These are phyloP conservation scores for Larix sibirica DNA, from an alignment of 83 land plant species.

Conservation along the genomic window DNA sequence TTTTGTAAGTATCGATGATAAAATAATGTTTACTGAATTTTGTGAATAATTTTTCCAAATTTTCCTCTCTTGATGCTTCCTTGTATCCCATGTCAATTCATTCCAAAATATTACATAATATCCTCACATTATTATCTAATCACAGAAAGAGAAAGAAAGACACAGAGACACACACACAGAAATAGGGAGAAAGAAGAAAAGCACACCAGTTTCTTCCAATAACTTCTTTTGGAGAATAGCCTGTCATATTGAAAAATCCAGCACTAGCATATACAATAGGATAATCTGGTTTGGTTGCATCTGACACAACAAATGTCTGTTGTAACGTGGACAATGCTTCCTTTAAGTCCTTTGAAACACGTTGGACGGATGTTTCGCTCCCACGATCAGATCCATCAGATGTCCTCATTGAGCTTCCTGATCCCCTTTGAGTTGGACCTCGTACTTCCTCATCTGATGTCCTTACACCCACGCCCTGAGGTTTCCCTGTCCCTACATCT, in stretches of 20 bases:
- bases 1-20: background rate
- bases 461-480: conserved; percentile 25
- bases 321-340: conserved; percentile 85
- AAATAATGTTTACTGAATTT: background rate
- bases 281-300: conserved; percentile 86
- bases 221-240: conserved; percentile 83
- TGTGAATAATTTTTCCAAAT: background rate
- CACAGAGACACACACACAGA: background rate
- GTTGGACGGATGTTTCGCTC: conserved; percentile 42
- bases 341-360: conserved; percentile 85
- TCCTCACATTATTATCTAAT: background rate
- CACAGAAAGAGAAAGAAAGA: background rate
- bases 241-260: conserved; percentile 95
- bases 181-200: background rate
- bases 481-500: conserved; percentile 42
- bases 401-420: conserved; percentile 35
- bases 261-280: conserved; percentile 98
- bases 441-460: conserved; percentile 28
- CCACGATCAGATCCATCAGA: conserved; percentile 48
- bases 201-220: conserved; percentile 90
- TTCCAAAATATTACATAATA: background rate
- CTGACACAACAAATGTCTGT: conserved; percentile 95
- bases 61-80: background rate
- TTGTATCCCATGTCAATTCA: background rate
- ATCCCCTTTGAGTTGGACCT: conserved; percentile 25